Percentiles rank a stretch among this genome's conserved stretches.
phyloP scores from a whole-genome alignment of 2,329 filamentous ascomycete genomes.

The Penicillium sp. region DNA sequence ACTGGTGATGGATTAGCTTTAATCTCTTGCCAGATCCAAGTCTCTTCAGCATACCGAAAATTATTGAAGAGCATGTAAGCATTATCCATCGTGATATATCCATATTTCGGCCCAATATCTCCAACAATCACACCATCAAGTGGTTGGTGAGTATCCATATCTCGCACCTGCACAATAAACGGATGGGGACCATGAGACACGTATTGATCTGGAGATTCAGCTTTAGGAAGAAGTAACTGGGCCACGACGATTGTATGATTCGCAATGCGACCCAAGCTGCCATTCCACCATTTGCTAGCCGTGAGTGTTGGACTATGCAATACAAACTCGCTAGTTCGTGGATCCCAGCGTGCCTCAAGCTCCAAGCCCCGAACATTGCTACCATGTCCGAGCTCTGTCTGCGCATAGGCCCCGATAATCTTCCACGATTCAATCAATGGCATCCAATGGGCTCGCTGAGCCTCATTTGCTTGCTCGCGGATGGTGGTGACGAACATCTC shows the following conservation, averaged over 20 bases:
- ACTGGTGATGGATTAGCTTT: constrained; percentile 5
- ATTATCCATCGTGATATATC: constrained; percentile 55
- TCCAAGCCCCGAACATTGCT: constrained; percentile 55
- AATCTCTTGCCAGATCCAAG: background rate
- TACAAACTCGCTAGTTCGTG: constrained; percentile 46
- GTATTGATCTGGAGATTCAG: constrained; percentile 27
- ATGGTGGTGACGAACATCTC: constrained; percentile 55
- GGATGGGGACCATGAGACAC: constrained; percentile 52
- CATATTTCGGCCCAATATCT: constrained; percentile 59
- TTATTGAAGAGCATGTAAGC: constrained; percentile 56
- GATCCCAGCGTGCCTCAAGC: constrained; percentile 50
- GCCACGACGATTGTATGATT: constrained; percentile 57
- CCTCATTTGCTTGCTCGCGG: constrained; percentile 50
- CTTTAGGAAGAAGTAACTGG: constrained; percentile 49
- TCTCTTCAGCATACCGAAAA: constrained; percentile 27
- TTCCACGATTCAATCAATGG: constrained; percentile 51
- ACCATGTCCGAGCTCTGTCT: constrained; percentile 55
- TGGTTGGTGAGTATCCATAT: constrained; percentile 50
- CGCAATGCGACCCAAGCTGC: constrained; percentile 54
- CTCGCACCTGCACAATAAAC: constrained; percentile 54
- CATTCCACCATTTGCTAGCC: constrained; percentile 58
- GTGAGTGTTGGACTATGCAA: constrained; percentile 55
- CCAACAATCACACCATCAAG: constrained; percentile 51
- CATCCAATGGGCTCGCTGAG: constrained; percentile 51
- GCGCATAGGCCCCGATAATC: constrained; percentile 54